Percentiles rank a stretch among this genome's conserved stretches.
phyloP scores from a whole-genome alignment of 139 green algal genomes.

The Axilococcus clingmanii region DNA sequence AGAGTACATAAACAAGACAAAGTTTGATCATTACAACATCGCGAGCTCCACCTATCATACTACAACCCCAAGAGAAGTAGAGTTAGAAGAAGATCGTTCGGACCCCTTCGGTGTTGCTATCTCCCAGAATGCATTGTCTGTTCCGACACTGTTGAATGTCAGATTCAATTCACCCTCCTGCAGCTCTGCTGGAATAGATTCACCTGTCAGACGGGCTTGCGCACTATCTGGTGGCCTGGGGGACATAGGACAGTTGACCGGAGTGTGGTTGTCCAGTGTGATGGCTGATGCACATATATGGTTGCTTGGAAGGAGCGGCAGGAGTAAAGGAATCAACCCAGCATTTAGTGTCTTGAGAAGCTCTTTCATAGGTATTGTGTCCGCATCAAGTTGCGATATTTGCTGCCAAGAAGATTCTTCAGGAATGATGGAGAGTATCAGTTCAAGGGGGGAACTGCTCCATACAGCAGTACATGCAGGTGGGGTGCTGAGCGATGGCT shows the following conservation, averaged over 20 bases:
- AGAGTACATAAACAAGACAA: neutral
- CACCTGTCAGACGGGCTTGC: no score
- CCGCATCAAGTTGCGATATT: neutral
- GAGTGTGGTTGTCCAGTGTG: neutral
- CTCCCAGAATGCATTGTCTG: no score
- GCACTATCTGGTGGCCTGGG: slow-evolving; percentile 15
- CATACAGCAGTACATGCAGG: slow-evolving; percentile 40
- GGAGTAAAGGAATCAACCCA: neutral
- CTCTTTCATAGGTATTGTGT: neutral
- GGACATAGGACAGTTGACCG: slow-evolving; percentile 10
- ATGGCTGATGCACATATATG: neutral
- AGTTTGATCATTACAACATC: no score
- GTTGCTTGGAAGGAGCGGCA: neutral
- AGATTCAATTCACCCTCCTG: neutral
- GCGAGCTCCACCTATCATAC: no score
- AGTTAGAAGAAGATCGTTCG: no score
- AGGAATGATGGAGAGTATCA: neutral
- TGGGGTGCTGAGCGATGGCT: slow-evolving; percentile 58
- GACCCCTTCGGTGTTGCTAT: no score
- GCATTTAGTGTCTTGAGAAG: neutral
- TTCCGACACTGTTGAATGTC: neutral
- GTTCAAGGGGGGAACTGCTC: no score
- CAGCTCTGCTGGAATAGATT: neutral
- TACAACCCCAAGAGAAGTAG: no score
- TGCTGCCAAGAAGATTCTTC: neutral